A percentile compares a stretch with the other conserved stretches of the same genome.
Evolutionary conservation across 176 grass and related monocot genomes (phyloP).

Genomic region (Eremochloa ophiuroides): DNA sequence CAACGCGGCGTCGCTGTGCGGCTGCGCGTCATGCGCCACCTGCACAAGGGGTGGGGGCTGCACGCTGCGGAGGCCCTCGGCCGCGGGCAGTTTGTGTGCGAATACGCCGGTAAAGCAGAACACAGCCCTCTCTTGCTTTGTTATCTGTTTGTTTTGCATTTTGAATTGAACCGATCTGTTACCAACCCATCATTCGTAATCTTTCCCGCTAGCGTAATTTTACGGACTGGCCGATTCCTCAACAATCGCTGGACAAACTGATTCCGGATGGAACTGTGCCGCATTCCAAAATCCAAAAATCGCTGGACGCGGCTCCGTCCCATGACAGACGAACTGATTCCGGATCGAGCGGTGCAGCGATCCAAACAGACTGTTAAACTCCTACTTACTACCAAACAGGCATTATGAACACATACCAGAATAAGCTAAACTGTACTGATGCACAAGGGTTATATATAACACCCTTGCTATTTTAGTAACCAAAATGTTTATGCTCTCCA

Average conservation of each 20-base stretch:
- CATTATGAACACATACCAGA: neutral
- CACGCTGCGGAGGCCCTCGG: conserved; percentile 41
- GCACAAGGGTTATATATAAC: neutral
- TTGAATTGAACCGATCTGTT: neutral
- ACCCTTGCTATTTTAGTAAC: neutral
- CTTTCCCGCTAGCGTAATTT: too few relatives aligned
- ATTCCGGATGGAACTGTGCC: too few relatives aligned
- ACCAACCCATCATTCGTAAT: too few relatives aligned
- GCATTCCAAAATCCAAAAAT: too few relatives aligned
- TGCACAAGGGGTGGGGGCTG: conserved; percentile 77
- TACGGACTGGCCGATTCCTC: too few relatives aligned
- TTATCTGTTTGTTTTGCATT: neutral
- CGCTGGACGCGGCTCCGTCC: too few relatives aligned
- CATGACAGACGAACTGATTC: too few relatives aligned
- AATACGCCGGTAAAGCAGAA: conserved; percentile 59
- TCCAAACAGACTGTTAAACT: too few relatives aligned
- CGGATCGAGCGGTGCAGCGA: too few relatives aligned
- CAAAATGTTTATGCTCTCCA: neutral
- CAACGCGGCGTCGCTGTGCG: conserved; percentile 47
- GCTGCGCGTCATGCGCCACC: conserved; percentile 55
- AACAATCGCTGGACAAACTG: too few relatives aligned
- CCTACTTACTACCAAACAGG: neutral
- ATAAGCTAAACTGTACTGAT: neutral
- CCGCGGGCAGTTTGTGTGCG: conserved; percentile 59
- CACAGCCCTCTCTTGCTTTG: neutral